A percentile compares a stretch with the other conserved stretches of the same genome.
phyloP scores from a whole-genome alignment of 2,329 filamentous ascomycete genomes.

The Coniosporium tulheliwenetii region DNA sequence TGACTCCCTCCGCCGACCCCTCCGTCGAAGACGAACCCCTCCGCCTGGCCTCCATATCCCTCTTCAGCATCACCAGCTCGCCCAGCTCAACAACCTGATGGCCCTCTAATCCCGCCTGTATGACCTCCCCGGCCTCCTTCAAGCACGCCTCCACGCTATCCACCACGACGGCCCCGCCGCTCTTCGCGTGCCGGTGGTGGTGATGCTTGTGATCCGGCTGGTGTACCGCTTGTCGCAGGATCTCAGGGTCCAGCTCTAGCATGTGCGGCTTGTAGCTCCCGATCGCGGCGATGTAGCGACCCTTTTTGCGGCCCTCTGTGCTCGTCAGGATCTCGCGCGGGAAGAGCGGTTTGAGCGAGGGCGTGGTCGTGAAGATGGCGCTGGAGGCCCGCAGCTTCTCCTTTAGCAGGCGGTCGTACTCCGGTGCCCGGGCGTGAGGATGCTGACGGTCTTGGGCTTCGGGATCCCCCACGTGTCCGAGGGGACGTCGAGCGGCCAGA shows the following conservation, averaged over 20 bases:
- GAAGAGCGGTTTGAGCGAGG: constrained; percentile 59
- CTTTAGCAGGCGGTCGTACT: constrained; percentile 50
- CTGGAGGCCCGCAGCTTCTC: constrained; percentile 58
- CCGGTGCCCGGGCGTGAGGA: constrained; percentile 56
- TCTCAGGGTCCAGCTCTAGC: constrained; percentile 66
- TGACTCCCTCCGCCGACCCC: constrained; percentile 11
- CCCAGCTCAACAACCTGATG: constrained; percentile 76
- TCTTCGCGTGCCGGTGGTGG: constrained; percentile 46
- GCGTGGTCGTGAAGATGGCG: constrained; percentile 80
- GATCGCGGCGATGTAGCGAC: constrained; percentile 55
- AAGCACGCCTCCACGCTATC: constrained; percentile 64
- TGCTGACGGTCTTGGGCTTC: constrained; percentile 43
- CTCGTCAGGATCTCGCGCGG: constrained; percentile 57
- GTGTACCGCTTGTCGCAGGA: constrained; percentile 49
- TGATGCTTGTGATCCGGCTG: constrained; percentile 39
- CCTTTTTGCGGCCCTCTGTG: constrained; percentile 52
- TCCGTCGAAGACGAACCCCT: constrained; percentile 12
- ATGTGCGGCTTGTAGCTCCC: constrained; percentile 59
- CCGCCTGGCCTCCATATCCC: constrained; percentile 28
- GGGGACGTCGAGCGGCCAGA: constrained; percentile 19
- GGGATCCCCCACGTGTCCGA: constrained; percentile 10
- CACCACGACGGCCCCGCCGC: constrained; percentile 45
- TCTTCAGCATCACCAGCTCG: constrained; percentile 54
- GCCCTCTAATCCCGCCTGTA: constrained; percentile 57
- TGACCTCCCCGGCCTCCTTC: constrained; percentile 74